Base-by-base conservation (phyloP, 768 basidiomycete genomes). In the Boletus edulis region DNA sequence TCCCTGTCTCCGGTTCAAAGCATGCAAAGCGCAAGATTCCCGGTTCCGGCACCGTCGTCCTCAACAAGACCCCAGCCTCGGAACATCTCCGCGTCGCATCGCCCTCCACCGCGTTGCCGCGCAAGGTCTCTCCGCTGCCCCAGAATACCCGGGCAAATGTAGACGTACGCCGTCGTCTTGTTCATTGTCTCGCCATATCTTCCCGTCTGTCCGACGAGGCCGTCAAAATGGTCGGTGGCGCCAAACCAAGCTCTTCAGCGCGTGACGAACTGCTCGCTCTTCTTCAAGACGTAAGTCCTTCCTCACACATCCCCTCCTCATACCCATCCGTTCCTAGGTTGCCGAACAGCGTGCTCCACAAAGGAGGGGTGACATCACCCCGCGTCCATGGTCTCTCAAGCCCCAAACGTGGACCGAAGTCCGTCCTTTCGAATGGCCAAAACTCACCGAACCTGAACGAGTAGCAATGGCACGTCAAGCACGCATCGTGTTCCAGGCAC, bases 381-480 rank as follows among this genome's bases (percentile, higher is more conserved):
- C 75, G 2, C 73, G 74, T 53, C 62, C 59, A 1, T 90, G 85
- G 77, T 63, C 71, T 32, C 80, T 89, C 55, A 86, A 82, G 58
- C 70, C 76, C 22, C 63, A 69, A 18, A 72, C 81, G 3, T 91
- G 88, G 87, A 75, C 75, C 34, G 84, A 90, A 62, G 84, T 89
- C 24, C 82, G 86, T 7, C 89, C 89, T 0, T 83, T 77, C 54
- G 85, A 83, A 57, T 87, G 80, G 77, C 72, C 76, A 1, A 73
- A 73, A 29, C 73, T 86, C 27, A 72, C 73, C 3, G 78, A 81
- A 29, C 46, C 71, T 3, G 81, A 84, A 43, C 77, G 81, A 5
- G 72, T 70, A 9, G 61, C 56, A n/a, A 72, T 89, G 67, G 76
- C 81, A 9, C 77, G 81, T 39, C 72, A 75, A 29, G 85, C 82